A percentile compares a stretch with the other conserved stretches of the same genome.
Evolutionary conservation across 2,329 filamentous ascomycete genomes (phyloP).

Genomic region (Phyllosticta capitalensis): DNA sequence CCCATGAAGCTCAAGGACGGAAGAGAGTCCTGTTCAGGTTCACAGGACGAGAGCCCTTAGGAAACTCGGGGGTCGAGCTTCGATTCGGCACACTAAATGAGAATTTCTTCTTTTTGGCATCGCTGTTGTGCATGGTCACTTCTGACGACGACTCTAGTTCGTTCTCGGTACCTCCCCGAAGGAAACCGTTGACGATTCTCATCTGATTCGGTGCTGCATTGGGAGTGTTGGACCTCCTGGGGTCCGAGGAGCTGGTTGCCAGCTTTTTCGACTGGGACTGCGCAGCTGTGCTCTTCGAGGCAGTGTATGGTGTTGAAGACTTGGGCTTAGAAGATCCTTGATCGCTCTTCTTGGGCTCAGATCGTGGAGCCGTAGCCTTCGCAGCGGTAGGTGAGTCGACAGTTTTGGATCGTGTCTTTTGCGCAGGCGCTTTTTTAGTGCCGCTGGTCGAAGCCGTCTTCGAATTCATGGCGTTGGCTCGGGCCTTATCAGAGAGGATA

Average conservation of each 20-base stretch:
- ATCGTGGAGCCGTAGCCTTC: too few relatives aligned
- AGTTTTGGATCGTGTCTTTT: neutral
- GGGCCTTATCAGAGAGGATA: neutral
- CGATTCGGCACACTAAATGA: neutral
- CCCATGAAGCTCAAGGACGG: too few relatives aligned
- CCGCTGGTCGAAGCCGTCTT: neutral
- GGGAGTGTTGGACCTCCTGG: neutral
- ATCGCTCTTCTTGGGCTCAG: neutral
- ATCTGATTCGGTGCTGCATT: neutral
- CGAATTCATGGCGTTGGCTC: neutral
- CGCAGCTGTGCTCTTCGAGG: neutral
- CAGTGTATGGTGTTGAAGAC: neutral
- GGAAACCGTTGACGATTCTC: neutral
- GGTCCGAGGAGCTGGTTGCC: neutral
- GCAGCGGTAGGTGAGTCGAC: too few relatives aligned
- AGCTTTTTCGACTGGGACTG: neutral
- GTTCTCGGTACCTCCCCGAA: neutral
- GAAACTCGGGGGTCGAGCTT: neutral
- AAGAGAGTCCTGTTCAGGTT: neutral
- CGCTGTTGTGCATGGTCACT: neutral
- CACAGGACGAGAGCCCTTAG: neutral
- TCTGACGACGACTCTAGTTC: neutral
- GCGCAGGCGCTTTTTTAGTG: neutral
- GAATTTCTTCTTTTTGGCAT: neutral
- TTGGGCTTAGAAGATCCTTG: neutral